Evolutionary conservation across 805 yeast species (phyloP).

Genomic region (Isabelozyma rhagii): DNA sequence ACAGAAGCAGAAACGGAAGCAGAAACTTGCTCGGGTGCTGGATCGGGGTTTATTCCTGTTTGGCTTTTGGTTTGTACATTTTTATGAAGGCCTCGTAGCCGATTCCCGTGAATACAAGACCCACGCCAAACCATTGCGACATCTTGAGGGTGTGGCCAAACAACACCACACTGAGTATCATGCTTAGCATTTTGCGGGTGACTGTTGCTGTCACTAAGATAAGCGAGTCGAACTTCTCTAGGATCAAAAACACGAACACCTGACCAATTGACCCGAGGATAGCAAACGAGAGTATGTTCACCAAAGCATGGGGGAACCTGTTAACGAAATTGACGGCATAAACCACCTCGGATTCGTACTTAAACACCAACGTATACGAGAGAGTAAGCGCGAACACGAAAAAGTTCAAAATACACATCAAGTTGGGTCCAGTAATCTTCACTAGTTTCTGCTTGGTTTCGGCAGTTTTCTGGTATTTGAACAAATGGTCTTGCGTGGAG

Average conservation of each 20-base stretch:
- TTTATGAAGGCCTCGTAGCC: slow-evolving; percentile 64
- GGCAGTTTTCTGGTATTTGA: slow-evolving; percentile 37
- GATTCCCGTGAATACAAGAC: slow-evolving; percentile 81
- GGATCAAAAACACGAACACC: slow-evolving; percentile 82
- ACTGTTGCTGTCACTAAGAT: slow-evolving; percentile 90
- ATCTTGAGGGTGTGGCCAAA: slow-evolving; percentile 72
- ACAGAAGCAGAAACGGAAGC: too few relatives aligned
- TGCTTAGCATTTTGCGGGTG: slow-evolving; percentile 93
- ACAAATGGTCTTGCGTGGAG: slow-evolving; percentile 86
- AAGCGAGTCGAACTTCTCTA: slow-evolving; percentile 82
- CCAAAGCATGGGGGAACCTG: slow-evolving; percentile 50
- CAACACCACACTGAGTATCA: slow-evolving; percentile 82
- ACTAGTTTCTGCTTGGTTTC: not conserved
- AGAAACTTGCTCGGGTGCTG: too few relatives aligned
- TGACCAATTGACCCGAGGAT: slow-evolving; percentile 89
- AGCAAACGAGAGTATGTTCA: slow-evolving; percentile 65
- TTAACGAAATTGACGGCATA: slow-evolving; percentile 49
- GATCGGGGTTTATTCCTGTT: not conserved
- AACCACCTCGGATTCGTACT: slow-evolving; percentile 42
- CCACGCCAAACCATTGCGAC: slow-evolving; percentile 77
- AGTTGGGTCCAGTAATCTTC: slow-evolving; percentile 76
- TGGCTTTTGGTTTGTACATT: slow-evolving; percentile 5
- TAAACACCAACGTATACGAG: slow-evolving; percentile 43
- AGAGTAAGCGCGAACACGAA: slow-evolving; percentile 47
- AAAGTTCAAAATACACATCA: slow-evolving; percentile 69